A percentile compares a stretch with the other conserved stretches of the same genome.
Conservation (phyloP, 495 filamentous ascomycete species). For the Penicillium egyptiacum region DNA sequence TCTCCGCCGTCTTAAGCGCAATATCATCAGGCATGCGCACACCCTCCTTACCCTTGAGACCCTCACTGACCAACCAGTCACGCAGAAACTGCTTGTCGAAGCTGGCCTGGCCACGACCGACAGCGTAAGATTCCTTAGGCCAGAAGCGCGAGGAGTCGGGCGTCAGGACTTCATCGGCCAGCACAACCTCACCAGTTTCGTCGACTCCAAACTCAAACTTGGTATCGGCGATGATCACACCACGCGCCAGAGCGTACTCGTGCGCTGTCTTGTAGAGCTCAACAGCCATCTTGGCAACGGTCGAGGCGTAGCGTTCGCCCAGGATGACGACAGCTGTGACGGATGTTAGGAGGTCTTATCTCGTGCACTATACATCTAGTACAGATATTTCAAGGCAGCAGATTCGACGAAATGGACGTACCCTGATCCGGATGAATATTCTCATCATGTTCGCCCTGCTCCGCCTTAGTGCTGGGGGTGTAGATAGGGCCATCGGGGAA, state of each 20-base stretch:
- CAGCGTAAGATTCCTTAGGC: conserved; percentile 69
- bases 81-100: conserved; percentile 91
- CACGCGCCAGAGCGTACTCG: conserved; percentile 70
- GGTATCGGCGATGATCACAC: conserved; percentile 90
- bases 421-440: conserved; percentile 79
- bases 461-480: conserved; percentile 90
- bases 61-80: conserved; percentile 76
- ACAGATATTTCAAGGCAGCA: background rate
- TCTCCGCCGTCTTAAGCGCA: conserved; percentile 58
- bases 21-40: conserved; percentile 68
- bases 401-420: conserved; percentile 24
- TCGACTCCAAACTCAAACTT: conserved; percentile 86
- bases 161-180: conserved; percentile 92
- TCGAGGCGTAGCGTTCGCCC: conserved; percentile 70
- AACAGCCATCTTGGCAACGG: conserved; percentile 71
- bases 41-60: conserved; percentile 68
- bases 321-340: conserved; percentile 62
- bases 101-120: conserved; percentile 73
- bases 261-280: conserved; percentile 70
- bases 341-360: conserved; percentile 12
- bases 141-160: conserved; percentile 88
- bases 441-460: conserved; percentile 79
- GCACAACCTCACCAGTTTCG: conserved; percentile 70
- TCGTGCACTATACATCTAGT: background rate
- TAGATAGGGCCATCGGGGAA: conserved; percentile 75